Conservation (phyloP, 306 rosid genomes). For the Erythrophleum fordii region DNA sequence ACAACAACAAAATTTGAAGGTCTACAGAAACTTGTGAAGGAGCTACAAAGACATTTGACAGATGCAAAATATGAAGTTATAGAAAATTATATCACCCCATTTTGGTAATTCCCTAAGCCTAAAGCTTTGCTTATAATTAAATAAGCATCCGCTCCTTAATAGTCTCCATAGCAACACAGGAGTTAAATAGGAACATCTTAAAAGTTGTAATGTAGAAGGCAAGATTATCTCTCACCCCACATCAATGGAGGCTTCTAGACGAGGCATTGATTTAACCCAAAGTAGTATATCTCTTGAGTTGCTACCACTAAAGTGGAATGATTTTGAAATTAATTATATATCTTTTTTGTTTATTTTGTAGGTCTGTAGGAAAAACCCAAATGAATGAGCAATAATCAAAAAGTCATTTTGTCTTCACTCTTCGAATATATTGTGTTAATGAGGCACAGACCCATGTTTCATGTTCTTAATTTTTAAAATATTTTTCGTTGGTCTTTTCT, state of each 20-base stretch:
- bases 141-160: constrained; percentile 13
- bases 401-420: constrained; percentile 97
- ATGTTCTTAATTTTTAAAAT: not conserved
- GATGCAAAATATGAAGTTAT: constrained; percentile 81
- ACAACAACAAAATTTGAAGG: constrained; percentile 79
- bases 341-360: constrained; percentile 41
- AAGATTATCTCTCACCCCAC: constrained; percentile 81
- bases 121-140: constrained; percentile 7
- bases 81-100: constrained; percentile 88
- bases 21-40: constrained; percentile 66
- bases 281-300: constrained; percentile 56
- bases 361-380: constrained; percentile 97
- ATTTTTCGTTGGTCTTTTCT: too few relatives aligned
- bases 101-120: constrained; percentile 61
- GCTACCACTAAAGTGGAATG: not conserved
- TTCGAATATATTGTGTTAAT: constrained; percentile 82
- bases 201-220: constrained; percentile 60
- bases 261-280: constrained; percentile 81
- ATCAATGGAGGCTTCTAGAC: constrained; percentile 82
- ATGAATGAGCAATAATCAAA: constrained; percentile 97
- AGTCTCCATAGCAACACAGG: constrained; percentile 62
- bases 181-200: constrained; percentile 93
- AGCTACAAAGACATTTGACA: constrained; percentile 68
- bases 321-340: not conserved
- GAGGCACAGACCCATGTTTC: constrained; percentile 64